Conservation (phyloP, 2,329 filamentous ascomycete species). For the Neonectria sp. region DNA sequence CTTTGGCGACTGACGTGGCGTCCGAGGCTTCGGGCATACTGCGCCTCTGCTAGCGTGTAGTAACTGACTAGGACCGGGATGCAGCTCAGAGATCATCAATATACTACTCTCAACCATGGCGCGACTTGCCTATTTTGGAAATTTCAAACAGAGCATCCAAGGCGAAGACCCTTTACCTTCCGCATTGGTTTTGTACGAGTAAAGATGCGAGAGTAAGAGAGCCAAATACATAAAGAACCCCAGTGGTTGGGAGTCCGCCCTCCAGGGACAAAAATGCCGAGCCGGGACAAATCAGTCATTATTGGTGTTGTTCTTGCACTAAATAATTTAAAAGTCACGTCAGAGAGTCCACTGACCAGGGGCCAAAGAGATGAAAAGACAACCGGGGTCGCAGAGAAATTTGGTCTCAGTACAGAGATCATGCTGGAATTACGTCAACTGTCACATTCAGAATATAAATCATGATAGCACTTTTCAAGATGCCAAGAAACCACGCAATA, state of each 20-base stretch:
- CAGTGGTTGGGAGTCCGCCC: neutral
- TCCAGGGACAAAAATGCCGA: neutral
- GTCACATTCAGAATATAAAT: neutral
- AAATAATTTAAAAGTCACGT: neutral
- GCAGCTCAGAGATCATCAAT: neutral
- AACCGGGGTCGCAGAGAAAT: neutral
- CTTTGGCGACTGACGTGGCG: neutral
- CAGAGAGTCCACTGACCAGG: neutral
- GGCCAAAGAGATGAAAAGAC: neutral
- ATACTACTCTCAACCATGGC: neutral
- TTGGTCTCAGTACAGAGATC: neutral
- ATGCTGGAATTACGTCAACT: neutral
- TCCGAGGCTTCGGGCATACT: neutral
- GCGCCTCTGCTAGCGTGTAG: neutral
- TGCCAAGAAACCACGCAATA: neutral
- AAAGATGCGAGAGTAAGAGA: neutral
- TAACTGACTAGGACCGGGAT: neutral
- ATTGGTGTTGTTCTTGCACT: neutral
- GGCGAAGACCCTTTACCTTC: neutral
- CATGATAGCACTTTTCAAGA: slow-evolving; percentile 1
- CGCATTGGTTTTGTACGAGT: neutral
- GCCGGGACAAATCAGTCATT: neutral
- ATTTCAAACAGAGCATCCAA: slow-evolving; percentile 2
- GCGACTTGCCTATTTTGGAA: neutral
- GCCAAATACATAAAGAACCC: neutral